phyloP scores from a whole-genome alignment of 768 basidiomycete species.

The Multifurca ochricompacta region DNA sequence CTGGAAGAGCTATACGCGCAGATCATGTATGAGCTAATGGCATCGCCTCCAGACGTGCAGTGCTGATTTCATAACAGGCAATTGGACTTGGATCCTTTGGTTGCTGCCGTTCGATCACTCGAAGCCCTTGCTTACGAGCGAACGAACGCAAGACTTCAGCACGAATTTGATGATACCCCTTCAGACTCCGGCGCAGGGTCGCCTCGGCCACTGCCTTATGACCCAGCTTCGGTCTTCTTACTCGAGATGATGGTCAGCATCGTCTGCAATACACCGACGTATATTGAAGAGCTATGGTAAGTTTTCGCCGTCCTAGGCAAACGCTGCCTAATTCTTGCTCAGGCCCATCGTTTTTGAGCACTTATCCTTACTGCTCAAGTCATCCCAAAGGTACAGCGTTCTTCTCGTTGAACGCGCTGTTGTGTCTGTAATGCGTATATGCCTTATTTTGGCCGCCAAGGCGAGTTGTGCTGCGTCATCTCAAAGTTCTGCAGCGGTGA shows the following conservation, averaged over 20 bases:
- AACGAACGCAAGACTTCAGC: slow-evolving; percentile 70
- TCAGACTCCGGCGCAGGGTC: slow-evolving; percentile 34
- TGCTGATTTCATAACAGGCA: slow-evolving; percentile 40
- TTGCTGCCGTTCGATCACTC: slow-evolving; percentile 79
- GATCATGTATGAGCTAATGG: slow-evolving; percentile 63
- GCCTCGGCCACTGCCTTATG: slow-evolving; percentile 67
- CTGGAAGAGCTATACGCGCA: slow-evolving; percentile 92
- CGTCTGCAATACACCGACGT: slow-evolving; percentile 62
- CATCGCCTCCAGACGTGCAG: background rate
- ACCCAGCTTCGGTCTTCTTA: slow-evolving; percentile 91
- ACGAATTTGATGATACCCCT: slow-evolving; percentile 53
- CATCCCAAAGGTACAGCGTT: slow-evolving; percentile 76
- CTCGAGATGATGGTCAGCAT: slow-evolving; percentile 94
- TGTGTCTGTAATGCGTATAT: slow-evolving; percentile 80
- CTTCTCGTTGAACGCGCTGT: slow-evolving; percentile 92
- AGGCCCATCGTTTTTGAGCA: slow-evolving; percentile 97
- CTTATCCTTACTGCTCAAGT: slow-evolving; percentile 68
- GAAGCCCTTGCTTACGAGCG: slow-evolving; percentile 87
- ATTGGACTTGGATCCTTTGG: slow-evolving; percentile 69
- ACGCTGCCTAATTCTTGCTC: slow-evolving; percentile 1
- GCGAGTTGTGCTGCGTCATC: slow-evolving; percentile 34
- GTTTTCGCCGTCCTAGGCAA: slow-evolving; percentile 21
- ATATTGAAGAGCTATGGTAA: slow-evolving; percentile 86
- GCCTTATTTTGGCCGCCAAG: slow-evolving; percentile 70
- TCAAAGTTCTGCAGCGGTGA: background rate